Evolutionary conservation across 371 early-diverging fungal species (phyloP).

Genomic region (Umbelopsis sp.): DNA sequence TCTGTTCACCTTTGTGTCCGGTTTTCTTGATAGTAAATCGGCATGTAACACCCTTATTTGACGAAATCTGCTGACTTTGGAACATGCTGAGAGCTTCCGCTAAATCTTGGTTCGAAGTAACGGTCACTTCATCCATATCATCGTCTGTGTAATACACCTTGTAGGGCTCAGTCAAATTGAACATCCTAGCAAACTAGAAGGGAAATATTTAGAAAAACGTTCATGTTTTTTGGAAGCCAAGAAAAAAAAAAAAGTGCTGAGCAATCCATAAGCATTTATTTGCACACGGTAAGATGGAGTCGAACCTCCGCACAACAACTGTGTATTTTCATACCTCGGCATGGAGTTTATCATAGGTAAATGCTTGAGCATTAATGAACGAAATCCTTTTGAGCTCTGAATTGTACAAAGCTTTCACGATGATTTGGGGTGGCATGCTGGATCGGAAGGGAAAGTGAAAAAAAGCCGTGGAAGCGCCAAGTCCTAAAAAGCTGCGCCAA

Average conservation of each 20-base stretch:
- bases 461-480: not conserved
- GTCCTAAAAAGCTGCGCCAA: not conserved
- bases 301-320: not conserved
- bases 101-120: slow-evolving; percentile 18
- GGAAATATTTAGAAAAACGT: not conserved
- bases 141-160: slow-evolving; percentile 17
- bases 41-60: slow-evolving; percentile 1
- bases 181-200: slow-evolving; percentile 18
- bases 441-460: slow-evolving; percentile 1
- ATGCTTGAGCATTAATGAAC: slow-evolving; percentile 1
- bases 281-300: not conserved
- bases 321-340: not conserved
- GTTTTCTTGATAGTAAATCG: slow-evolving; percentile 5
- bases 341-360: slow-evolving; percentile 8
- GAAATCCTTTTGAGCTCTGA: slow-evolving; percentile 16
- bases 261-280: no score
- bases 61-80: slow-evolving; percentile 3
- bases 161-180: slow-evolving; percentile 14
- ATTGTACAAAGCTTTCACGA: slow-evolving; percentile 15
- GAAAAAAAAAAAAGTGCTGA: no score
- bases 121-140: slow-evolving; percentile 17
- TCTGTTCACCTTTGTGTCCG: slow-evolving; percentile 5
- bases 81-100: slow-evolving; percentile 16
- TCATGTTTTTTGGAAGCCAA: not conserved
- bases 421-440: slow-evolving; percentile 12